These are phyloP conservation scores for Vigna unguiculata DNA, from an alignment of 306 rosid genomes.

Conservation along the genomic window DNA sequence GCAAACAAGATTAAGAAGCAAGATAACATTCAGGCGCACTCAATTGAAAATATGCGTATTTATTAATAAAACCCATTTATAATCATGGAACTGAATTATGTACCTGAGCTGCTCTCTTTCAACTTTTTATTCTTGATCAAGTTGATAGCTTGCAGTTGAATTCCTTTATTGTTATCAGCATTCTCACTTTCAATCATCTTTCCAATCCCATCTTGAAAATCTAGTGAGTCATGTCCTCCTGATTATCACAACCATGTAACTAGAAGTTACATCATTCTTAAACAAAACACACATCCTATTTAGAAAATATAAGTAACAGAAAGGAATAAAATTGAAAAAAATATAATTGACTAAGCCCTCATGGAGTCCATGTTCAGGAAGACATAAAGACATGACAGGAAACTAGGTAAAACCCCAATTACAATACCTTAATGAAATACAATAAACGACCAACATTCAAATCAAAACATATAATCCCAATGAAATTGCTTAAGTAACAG, in stretches of 20 bases:
- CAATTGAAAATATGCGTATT: too few species aligned
- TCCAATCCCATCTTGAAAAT: conserved; percentile 41
- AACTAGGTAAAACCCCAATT: conserved; percentile 11
- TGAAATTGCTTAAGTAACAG: neutral
- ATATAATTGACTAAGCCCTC: conserved; percentile 1
- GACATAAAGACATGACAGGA: neutral
- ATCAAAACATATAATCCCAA: too few species aligned
- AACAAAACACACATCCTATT: conserved; percentile 20
- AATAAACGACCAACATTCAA: too few species aligned
- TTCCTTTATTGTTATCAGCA: conserved; percentile 33
- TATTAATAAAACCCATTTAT: neutral
- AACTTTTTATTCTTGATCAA: conserved; percentile 60
- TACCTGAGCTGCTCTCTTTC: conserved; percentile 60
- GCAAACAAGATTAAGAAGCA: too few species aligned
- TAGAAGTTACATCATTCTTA: neutral
- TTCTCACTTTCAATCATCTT: conserved; percentile 40
- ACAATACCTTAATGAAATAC: neutral
- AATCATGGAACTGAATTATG: neutral
- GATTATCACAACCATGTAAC: conserved; percentile 29
- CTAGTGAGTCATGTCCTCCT: conserved; percentile 61
- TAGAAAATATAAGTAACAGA: neutral
- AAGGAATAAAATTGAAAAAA: conserved; percentile 3
- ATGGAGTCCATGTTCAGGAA: neutral
- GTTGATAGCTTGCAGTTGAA: conserved; percentile 45
- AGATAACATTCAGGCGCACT: too few species aligned